These are phyloP conservation scores for Typha latifolia DNA, from an alignment of 176 grass and related monocot species.

Conservation along the genomic window DNA sequence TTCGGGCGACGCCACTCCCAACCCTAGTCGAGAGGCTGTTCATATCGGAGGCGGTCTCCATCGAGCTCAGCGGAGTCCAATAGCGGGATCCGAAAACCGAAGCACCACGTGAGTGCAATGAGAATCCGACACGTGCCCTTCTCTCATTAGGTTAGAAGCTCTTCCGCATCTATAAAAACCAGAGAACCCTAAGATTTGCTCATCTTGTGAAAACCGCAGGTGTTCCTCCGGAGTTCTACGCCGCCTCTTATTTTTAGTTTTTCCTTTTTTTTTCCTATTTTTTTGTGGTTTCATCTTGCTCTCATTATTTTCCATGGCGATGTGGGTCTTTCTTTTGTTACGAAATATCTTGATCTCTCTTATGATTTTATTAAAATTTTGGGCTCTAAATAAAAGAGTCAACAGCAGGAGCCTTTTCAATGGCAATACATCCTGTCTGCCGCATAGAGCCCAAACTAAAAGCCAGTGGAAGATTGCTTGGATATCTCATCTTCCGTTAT, in stretches of 20 bases:
- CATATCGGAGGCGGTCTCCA: constrained; percentile 24
- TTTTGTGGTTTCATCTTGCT: no score
- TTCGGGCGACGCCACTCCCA: constrained; percentile 34
- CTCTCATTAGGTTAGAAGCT: no score
- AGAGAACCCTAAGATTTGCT: no score
- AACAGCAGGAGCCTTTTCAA: constrained; percentile 29
- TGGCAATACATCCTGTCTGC: constrained; percentile 40
- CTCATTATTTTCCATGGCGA: no score
- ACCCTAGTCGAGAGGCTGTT: constrained; percentile 47
- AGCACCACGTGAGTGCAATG: no score
- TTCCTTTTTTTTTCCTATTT: no score
- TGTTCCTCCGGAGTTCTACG: no score
- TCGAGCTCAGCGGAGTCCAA: constrained; percentile 29
- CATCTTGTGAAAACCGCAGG: no score
- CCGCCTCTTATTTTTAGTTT: no score
- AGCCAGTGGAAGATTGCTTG: constrained; percentile 36
- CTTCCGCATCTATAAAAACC: no score
- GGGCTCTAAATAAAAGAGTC: constrained; percentile 25
- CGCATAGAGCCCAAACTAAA: constrained; percentile 39
- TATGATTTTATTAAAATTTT: neutral
- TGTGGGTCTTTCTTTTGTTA: neutral
- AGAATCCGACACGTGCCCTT: no score
- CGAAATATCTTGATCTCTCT: neutral
- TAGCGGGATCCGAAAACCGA: no score
- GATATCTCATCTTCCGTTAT: constrained; percentile 16